These are phyloP conservation scores for Alloascoidea africana DNA, from an alignment of 805 yeast genomes.

Conservation along the genomic window DNA sequence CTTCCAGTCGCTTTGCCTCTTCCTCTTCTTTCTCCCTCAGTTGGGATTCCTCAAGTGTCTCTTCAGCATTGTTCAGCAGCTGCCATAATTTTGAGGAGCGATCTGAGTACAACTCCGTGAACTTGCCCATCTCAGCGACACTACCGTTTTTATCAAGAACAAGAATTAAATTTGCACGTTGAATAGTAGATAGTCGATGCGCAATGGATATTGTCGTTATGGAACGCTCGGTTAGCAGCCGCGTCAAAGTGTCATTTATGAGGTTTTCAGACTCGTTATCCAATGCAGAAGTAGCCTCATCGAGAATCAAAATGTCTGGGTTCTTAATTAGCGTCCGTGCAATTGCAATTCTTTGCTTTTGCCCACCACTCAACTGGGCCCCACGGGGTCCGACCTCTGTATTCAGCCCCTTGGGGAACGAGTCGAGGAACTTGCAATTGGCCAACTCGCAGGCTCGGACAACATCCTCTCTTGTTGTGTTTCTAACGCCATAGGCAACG, in stretches of 20 bases:
- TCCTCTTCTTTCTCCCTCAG: slow-evolving; percentile 4
- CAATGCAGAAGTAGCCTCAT: slow-evolving; percentile 53
- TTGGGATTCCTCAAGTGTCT: slow-evolving; percentile 2
- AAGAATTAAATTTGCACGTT: slow-evolving; percentile 30
- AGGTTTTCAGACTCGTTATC: slow-evolving; percentile 47
- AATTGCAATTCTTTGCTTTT: slow-evolving; percentile 43
- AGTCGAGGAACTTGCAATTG: slow-evolving; percentile 58
- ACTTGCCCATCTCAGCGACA: slow-evolving; percentile 51
- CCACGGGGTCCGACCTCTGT: slow-evolving; percentile 47
- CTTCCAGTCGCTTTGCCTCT: slow-evolving; percentile 4
- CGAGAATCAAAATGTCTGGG: slow-evolving; percentile 39
- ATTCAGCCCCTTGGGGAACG: slow-evolving; percentile 37
- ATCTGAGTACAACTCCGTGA: slow-evolving; percentile 31
- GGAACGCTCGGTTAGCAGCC: slow-evolving; percentile 25
- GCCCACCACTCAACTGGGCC: slow-evolving; percentile 49
- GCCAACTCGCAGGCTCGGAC: slow-evolving; percentile 52
- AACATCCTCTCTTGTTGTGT: slow-evolving; percentile 44
- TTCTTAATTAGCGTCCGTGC: slow-evolving; percentile 39
- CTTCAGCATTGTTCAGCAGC: slow-evolving; percentile 18
- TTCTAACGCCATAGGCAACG: slow-evolving; percentile 54
- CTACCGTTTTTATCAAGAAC: slow-evolving; percentile 31
- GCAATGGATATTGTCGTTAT: slow-evolving; percentile 33
- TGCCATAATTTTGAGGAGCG: slow-evolving; percentile 29
- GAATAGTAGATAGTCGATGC: slow-evolving; percentile 32
- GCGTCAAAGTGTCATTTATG: slow-evolving; percentile 30